A percentile compares a stretch with the other conserved stretches of the same genome.
Evolutionary conservation across 164 flowering plant species (phyloP).

Genomic region (Vitis amurensis): DNA sequence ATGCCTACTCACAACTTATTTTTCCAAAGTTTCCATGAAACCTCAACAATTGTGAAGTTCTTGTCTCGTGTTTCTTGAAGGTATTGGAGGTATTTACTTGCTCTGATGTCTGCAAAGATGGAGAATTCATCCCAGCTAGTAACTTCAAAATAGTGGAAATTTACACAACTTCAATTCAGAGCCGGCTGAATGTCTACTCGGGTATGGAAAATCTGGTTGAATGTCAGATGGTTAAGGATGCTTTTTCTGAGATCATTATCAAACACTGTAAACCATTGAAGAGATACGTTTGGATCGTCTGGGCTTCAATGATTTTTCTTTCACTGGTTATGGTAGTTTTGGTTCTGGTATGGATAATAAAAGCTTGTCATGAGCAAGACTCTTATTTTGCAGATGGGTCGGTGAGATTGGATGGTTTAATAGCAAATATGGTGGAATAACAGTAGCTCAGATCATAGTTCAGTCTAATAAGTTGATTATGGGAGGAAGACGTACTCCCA

Average conservation of each 20-base stretch:
- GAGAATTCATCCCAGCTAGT: slow-evolving; percentile 31
- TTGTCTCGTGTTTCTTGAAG: slow-evolving; percentile 25
- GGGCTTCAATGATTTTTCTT: slow-evolving; percentile 52
- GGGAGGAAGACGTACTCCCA: too few relatives aligned
- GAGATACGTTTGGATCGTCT: slow-evolving; percentile 48
- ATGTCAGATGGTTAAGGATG: slow-evolving; percentile 65
- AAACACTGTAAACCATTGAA: slow-evolving; percentile 74
- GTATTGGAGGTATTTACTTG: slow-evolving; percentile 53
- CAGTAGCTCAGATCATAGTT: too few relatives aligned
- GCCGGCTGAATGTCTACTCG: slow-evolving; percentile 60
- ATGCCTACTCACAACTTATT: slow-evolving; percentile 1
- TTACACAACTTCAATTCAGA: slow-evolving; percentile 66
- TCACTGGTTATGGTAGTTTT: slow-evolving; percentile 52
- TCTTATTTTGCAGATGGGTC: slow-evolving; percentile 41
- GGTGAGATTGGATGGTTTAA: too few relatives aligned
- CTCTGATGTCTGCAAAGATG: slow-evolving; percentile 45
- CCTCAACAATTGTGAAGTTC: too few relatives aligned
- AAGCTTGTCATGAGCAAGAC: slow-evolving; percentile 30
- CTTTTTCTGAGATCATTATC: slow-evolving; percentile 55
- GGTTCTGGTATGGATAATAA: slow-evolving; percentile 49
- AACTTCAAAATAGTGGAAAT: slow-evolving; percentile 37
- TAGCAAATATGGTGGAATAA: too few relatives aligned
- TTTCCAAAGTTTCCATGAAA: too few relatives aligned
- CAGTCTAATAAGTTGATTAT: too few relatives aligned
- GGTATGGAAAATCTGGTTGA: slow-evolving; percentile 44